Percentiles rank a stretch among this genome's conserved stretches.
These are phyloP conservation scores for Nicotiana knightiana DNA, from an alignment of 257 asterid genomes.

Conservation along the genomic window DNA sequence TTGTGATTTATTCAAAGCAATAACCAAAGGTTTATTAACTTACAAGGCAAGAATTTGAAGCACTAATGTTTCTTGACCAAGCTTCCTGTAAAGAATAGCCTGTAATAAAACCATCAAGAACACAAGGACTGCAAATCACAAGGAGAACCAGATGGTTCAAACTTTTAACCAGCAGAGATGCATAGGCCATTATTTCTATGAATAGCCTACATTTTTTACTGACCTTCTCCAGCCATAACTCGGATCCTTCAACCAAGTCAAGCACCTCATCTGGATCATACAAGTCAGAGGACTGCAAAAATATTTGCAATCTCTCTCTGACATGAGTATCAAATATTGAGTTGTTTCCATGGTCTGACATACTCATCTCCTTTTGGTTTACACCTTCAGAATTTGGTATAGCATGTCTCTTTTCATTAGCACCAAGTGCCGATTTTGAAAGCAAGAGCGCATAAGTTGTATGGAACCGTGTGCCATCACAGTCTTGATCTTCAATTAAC, in stretches of 20 bases:
- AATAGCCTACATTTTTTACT: not conserved
- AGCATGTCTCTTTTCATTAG: conserved; percentile 43
- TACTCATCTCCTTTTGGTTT: conserved; percentile 24
- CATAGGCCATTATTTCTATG: not conserved
- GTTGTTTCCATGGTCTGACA: conserved; percentile 30
- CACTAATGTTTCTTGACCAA: conserved; percentile 84
- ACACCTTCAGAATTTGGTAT: conserved; percentile 29
- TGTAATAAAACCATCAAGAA: conserved; percentile 34
- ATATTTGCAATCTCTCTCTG: conserved; percentile 79
- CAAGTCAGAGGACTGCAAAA: conserved; percentile 80
- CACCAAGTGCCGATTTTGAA: conserved; percentile 78
- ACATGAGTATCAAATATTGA: conserved; percentile 68
- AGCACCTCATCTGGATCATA: conserved; percentile 90
- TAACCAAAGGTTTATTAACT: conserved; percentile 24
- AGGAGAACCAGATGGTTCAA: not conserved
- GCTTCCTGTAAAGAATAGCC: conserved; percentile 97
- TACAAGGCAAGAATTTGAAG: conserved; percentile 90
- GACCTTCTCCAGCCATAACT: conserved; percentile 96
- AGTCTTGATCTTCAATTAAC: conserved; percentile 91
- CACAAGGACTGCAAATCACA: conserved; percentile 3
- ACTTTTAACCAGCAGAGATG: not conserved
- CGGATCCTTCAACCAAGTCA: conserved; percentile 80
- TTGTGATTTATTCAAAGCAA: not conserved
- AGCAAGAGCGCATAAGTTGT: conserved; percentile 83
- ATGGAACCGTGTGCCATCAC: conserved; percentile 70